A percentile compares a stretch with the other conserved stretches of the same genome.
These are phyloP conservation scores for Gymnopus androsaceus DNA, from an alignment of 1,284 basidiomycete genomes.

Conservation along the genomic window DNA sequence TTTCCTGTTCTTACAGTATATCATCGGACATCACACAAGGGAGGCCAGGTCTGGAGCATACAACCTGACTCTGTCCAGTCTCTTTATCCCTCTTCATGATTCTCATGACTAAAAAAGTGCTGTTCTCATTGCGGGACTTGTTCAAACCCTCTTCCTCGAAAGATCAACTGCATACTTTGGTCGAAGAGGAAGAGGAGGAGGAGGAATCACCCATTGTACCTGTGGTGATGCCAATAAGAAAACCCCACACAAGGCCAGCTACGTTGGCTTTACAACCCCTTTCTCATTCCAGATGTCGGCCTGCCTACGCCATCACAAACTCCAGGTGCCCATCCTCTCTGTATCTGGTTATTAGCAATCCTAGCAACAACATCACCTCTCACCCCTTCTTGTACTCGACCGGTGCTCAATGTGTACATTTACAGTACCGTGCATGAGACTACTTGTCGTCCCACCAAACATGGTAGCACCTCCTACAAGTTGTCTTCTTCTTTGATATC, in stretches of 20 bases:
- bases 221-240: too few relatives aligned
- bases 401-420: slow-evolving; percentile 30
- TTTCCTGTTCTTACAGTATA: too few relatives aligned
- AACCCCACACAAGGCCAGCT: slow-evolving; percentile 46
- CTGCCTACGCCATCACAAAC: slow-evolving; percentile 59
- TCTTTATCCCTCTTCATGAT: too few relatives aligned
- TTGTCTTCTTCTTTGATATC: too few relatives aligned
- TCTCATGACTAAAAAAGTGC: too few relatives aligned
- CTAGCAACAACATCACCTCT: slow-evolving; percentile 25
- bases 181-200: slow-evolving; percentile 81
- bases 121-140: too few relatives aligned
- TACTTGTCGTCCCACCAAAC: slow-evolving; percentile 24
- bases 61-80: too few relatives aligned
- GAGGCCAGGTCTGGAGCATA: too few relatives aligned
- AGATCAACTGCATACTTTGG: slow-evolving; percentile 72
- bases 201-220: too few relatives aligned
- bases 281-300: slow-evolving; percentile 58
- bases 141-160: slow-evolving; percentile 71
- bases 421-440: slow-evolving; percentile 4
- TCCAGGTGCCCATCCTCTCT: slow-evolving; percentile 47
- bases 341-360: slow-evolving; percentile 43
- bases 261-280: slow-evolving; percentile 70
- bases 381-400: slow-evolving; percentile 27
- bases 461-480: slow-evolving; percentile 76
- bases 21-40: too few relatives aligned